phyloP scores from a whole-genome alignment of 2,329 filamentous ascomycete genomes.

The Shiraia sp. region DNA sequence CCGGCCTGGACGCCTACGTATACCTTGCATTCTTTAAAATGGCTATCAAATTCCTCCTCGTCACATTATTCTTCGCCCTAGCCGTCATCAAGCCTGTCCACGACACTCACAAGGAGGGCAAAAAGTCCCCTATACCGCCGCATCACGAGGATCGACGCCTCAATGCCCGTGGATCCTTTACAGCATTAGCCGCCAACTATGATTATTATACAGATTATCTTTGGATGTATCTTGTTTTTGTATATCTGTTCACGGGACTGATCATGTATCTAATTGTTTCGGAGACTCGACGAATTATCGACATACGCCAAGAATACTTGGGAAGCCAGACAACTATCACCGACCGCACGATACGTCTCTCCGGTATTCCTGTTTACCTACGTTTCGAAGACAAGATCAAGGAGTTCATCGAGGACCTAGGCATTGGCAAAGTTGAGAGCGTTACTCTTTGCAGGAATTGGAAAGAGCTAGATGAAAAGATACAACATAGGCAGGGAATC shows the following conservation, averaged over 20 bases:
- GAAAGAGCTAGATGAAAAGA: slow-evolving; percentile 75
- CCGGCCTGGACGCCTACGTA: slow-evolving; percentile 94
- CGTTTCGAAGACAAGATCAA: slow-evolving; percentile 83
- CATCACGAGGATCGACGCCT: slow-evolving; percentile 18
- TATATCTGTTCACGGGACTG: slow-evolving; percentile 85
- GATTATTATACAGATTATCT: slow-evolving; percentile 64
- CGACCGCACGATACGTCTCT: slow-evolving; percentile 88
- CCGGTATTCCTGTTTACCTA: slow-evolving; percentile 80
- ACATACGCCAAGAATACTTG: slow-evolving; percentile 84
- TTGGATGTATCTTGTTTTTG: slow-evolving; percentile 94
- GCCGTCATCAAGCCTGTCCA: slow-evolving; percentile 86
- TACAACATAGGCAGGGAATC: slow-evolving; percentile 67
- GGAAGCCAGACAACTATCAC: slow-evolving; percentile 95
- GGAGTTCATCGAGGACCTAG: slow-evolving; percentile 81
- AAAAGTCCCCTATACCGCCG: slow-evolving; percentile 31
- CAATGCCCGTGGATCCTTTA: slow-evolving; percentile 26
- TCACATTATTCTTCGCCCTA: slow-evolving; percentile 80
- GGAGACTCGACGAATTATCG: slow-evolving; percentile 84
- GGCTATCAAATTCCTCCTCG: slow-evolving; percentile 78
- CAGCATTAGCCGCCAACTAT: slow-evolving; percentile 32
- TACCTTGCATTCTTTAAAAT: slow-evolving; percentile 97
- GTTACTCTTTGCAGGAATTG: slow-evolving; percentile 88
- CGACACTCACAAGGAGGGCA: slow-evolving; percentile 57
- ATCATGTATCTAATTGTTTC: slow-evolving; percentile 81
- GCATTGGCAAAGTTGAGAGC: slow-evolving; percentile 86